Evolutionary conservation across 2,329 filamentous ascomycete species (phyloP).

Genomic region (Verticillium nonalfalfae): DNA sequence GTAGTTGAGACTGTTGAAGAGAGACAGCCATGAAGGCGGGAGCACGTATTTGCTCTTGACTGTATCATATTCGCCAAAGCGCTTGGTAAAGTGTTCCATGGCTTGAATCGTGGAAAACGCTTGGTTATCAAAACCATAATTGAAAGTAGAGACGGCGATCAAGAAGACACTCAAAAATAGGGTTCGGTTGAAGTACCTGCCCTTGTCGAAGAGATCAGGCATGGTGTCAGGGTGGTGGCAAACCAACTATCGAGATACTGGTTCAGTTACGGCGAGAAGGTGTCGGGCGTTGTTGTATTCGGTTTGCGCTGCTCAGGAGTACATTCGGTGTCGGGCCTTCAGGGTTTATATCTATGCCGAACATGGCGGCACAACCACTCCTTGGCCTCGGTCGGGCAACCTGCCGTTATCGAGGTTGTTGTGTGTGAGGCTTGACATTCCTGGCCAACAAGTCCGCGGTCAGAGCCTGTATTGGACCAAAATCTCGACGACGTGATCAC

Average conservation of each 20-base stretch:
- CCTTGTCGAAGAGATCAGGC: not conserved
- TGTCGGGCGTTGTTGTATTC: not conserved
- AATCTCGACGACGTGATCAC: not conserved
- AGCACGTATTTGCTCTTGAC: conserved; percentile 16
- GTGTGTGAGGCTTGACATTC: not conserved
- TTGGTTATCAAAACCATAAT: conserved; percentile 33
- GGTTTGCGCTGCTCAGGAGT: not conserved
- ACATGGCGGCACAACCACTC: not conserved
- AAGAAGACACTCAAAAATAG: conserved; percentile 14
- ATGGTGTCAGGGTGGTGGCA: not conserved
- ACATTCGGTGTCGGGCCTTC: not conserved
- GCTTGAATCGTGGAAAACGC: conserved; percentile 27
- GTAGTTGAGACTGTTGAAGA: conserved; percentile 28
- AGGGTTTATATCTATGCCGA: not conserved
- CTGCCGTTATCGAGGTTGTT: not conserved
- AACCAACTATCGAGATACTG: not conserved
- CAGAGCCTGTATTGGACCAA: not conserved
- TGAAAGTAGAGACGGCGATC: conserved; percentile 28
- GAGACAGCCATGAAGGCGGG: conserved; percentile 22
- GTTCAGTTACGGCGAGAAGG: not conserved
- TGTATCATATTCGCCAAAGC: conserved; percentile 23
- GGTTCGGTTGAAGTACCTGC: conserved; percentile 13
- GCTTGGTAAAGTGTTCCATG: conserved; percentile 25
- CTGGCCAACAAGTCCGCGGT: not conserved
- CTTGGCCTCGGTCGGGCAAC: not conserved